Base-by-base conservation (phyloP, 2,329 filamentous ascomycete species). In the Cercospora berteroae region DNA sequence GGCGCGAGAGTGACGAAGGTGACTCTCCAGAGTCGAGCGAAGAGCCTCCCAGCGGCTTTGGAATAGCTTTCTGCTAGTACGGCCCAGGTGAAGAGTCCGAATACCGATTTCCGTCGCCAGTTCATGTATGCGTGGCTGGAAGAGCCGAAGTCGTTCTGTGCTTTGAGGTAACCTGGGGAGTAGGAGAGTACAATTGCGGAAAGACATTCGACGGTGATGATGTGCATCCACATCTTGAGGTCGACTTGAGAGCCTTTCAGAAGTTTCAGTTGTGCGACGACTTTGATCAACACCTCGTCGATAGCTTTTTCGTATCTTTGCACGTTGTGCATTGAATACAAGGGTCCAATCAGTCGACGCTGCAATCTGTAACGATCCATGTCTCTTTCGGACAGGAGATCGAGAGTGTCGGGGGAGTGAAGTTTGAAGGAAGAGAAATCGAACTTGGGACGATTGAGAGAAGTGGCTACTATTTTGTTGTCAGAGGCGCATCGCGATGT, bases 221-320 rank as follows among this genome's bases (percentile, higher is more conserved):
- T 69, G 31, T 70, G 69, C 69, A 70, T 70, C 64, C 67, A 69
- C 56, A 67, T 67, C 13, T 70, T 70, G 29, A 70, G 55, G 25
- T 70, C 69, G 7, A 70, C 31, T 10, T 67, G 60, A 20, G 62
- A 36, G 25, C 67, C 67, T 7, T 63, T 31, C 3, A 69, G 36
- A 6, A 3, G 12, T 12, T 57, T 48, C 12, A 70, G 23, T 33
- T 64, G 67, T 31, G 44, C 62, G 55, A 69, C 50, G 20, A 67
- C 69, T 31, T 65, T 66, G 29, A 59, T 20, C 18, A 70, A 20
- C 36, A 69, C 69, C n/a, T 58, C 62, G 20, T 70, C 64, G 31
- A 70, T 42, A 13, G 64, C 56, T 25, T 48, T 61, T 55, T 70
- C 69, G 36, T 65, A 65, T 33, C 64, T 70, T 12, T 61, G 64